Evolutionary conservation across 2,329 filamentous ascomycete species (phyloP), one percentile per base, ranked within the genome.

Genomic region (Apiospora malaysiana): DNA sequence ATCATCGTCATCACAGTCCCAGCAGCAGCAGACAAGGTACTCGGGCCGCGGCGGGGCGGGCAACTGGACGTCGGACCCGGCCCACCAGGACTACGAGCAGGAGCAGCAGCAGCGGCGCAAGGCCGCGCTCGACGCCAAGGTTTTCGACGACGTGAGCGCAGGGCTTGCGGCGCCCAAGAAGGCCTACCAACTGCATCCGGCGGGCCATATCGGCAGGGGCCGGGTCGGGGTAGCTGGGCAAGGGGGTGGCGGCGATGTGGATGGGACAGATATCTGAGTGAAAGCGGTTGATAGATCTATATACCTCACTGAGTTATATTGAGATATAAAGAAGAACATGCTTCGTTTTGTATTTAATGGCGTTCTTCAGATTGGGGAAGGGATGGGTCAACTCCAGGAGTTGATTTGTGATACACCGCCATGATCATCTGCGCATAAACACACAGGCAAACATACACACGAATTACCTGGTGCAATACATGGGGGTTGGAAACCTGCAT

Each of bases 1-100:
- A n/a, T 18, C n/a, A 25, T 23, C 25, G 9, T 12, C 51, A 49
- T 16, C 51, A 46, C 40, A 2, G 12, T 16, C 51, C 32, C 73
- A 21, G 3, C 40, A 69, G 66, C 46, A 73, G 23, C 45, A 66
- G 37, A 12, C 14, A n/a, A 14, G 68, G 59, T 37, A 32, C 40
- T 49, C 37, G 51, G 46, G 67, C 27, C 56, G 42, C 6, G 89
- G 88, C 32, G 88, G 88, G n/a, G 87, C 87, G 0, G 89, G 88
- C 2, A 90, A 90, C 78, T 90, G 85, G 81, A 51, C 27, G 49
- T 6, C 23, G 47, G 70, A 59, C 40, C 71, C n/a, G 51, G 67
- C 46, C 32, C 66, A 67, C 32, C 46, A 23, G 25, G 72, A 65
- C 12, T 72, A 75, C 65, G 75, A 75, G 63, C 68, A 71, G 21